These are phyloP conservation scores for Claviceps monticola DNA, from an alignment of 2,329 filamentous ascomycete genomes.

Conservation along the genomic window DNA sequence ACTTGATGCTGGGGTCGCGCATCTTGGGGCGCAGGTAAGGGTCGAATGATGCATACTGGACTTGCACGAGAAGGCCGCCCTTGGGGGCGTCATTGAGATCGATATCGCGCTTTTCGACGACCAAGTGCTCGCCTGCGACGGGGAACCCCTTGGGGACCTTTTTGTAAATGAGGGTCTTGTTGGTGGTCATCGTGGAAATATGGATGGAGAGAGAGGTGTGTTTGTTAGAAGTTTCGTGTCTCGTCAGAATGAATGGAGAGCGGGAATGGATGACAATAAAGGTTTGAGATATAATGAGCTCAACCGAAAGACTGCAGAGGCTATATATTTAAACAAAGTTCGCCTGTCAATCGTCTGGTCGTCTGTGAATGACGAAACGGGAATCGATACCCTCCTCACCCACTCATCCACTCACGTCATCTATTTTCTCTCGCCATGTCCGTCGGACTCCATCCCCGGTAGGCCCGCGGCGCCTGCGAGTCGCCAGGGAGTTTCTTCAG, in stretches of 20 bases:
- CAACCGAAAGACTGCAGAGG: too few relatives aligned
- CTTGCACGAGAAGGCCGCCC: conserved; percentile 54
- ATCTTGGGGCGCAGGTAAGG: conserved; percentile 76
- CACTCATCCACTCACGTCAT: too few relatives aligned
- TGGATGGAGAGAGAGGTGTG: neutral
- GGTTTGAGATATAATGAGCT: too few relatives aligned
- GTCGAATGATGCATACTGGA: conserved; percentile 65
- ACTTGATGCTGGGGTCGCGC: conserved; percentile 49
- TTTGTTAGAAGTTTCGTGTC: too few relatives aligned
- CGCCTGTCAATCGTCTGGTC: too few relatives aligned
- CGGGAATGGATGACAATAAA: neutral
- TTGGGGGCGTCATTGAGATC: conserved; percentile 48
- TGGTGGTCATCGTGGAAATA: conserved; percentile 26
- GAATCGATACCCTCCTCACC: too few relatives aligned
- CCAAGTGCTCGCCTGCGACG: conserved; percentile 55
- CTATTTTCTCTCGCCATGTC: too few relatives aligned
- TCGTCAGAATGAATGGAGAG: neutral
- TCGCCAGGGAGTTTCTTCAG: too few relatives aligned
- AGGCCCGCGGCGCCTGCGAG: too few relatives aligned
- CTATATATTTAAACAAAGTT: too few relatives aligned
- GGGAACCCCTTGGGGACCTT: conserved; percentile 52
- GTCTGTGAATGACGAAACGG: too few relatives aligned
- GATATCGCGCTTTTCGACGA: conserved; percentile 50
- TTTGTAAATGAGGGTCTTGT: conserved; percentile 67
- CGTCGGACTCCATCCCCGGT: too few relatives aligned